Conservation (phyloP, 2,329 filamentous ascomycete genomes). For the Colletotrichum neosansevieriae region DNA sequence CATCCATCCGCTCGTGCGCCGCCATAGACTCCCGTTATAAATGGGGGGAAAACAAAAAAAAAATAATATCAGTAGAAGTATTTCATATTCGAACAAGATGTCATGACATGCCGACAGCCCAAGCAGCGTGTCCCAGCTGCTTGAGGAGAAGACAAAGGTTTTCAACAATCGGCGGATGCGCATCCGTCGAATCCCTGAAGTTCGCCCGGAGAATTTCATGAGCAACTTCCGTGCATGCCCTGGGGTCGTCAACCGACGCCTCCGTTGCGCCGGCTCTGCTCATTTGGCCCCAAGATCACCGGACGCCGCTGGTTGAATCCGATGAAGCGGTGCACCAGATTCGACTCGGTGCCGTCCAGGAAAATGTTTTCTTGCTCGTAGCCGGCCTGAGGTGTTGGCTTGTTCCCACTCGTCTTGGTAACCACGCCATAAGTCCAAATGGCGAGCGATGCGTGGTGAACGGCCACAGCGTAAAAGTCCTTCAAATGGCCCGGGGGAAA, state of each 20-base stretch:
- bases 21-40: slow-evolving; percentile 24
- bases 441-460: slow-evolving; percentile 76
- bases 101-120: slow-evolving; percentile 49
- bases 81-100: slow-evolving; percentile 7
- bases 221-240: slow-evolving; percentile 68
- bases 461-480: slow-evolving; percentile 75
- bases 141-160: slow-evolving; percentile 74
- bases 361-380: slow-evolving; percentile 57
- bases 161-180: slow-evolving; percentile 72
- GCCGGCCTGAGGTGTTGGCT: slow-evolving; percentile 47
- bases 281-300: slow-evolving; percentile 56
- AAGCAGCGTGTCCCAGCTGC: slow-evolving; percentile 67
- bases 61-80: slow-evolving; percentile 2
- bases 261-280: slow-evolving; percentile 47
- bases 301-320: slow-evolving; percentile 66
- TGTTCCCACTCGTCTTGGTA: slow-evolving; percentile 53
- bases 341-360: slow-evolving; percentile 68
- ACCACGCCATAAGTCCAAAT: slow-evolving; percentile 78
- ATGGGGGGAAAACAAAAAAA: neutral
- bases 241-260: slow-evolving; percentile 65
- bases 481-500: slow-evolving; percentile 67
- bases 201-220: slow-evolving; percentile 68
- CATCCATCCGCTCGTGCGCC: slow-evolving; percentile 5
- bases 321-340: slow-evolving; percentile 68
- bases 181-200: slow-evolving; percentile 57